phyloP scores from a whole-genome alignment of 352 stramenopile species.

The Elongisporangium senticosum region DNA sequence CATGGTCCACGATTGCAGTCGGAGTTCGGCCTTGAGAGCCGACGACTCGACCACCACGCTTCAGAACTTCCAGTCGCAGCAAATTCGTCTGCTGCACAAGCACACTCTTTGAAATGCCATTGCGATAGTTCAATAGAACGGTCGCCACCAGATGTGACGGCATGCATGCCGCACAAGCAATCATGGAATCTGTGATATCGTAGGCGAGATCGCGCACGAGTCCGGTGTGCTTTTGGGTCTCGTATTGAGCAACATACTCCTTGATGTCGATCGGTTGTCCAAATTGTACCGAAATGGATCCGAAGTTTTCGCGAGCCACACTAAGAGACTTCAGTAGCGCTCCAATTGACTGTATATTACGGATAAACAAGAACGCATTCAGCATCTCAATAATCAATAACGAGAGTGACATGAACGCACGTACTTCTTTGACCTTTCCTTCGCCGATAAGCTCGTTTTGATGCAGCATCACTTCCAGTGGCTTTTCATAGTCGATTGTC shows the following conservation, averaged over 20 bases:
- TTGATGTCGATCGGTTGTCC: constrained; percentile 62
- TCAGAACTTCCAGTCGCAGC: constrained; percentile 65
- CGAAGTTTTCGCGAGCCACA: constrained; percentile 74
- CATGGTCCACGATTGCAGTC: constrained; percentile 57
- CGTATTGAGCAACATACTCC: constrained; percentile 30
- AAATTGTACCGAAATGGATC: constrained; percentile 77
- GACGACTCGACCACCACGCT: constrained; percentile 62
- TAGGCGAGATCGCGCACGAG: constrained; percentile 70
- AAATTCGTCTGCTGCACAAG: constrained; percentile 71
- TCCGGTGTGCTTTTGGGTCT: constrained; percentile 12
- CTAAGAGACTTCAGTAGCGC: constrained; percentile 65
- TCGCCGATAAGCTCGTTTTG: constrained; percentile 78
- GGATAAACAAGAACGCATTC: not conserved
- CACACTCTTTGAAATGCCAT: constrained; percentile 67
- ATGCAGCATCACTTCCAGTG: constrained; percentile 72
- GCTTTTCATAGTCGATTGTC: constrained; percentile 86
- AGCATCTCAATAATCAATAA: not conserved
- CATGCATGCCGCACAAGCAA: constrained; percentile 56
- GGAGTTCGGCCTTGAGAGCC: constrained; percentile 64
- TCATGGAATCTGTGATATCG: constrained; percentile 68
- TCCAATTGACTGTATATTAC: constrained; percentile 33
- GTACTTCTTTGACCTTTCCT: constrained; percentile 73
- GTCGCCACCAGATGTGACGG: constrained; percentile 70
- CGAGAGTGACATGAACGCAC: not conserved
- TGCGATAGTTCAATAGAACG: constrained; percentile 73